Evolutionary conservation across 148 eudicot genomes (phyloP).

Genomic region (Arctostaphylos glauca): DNA sequence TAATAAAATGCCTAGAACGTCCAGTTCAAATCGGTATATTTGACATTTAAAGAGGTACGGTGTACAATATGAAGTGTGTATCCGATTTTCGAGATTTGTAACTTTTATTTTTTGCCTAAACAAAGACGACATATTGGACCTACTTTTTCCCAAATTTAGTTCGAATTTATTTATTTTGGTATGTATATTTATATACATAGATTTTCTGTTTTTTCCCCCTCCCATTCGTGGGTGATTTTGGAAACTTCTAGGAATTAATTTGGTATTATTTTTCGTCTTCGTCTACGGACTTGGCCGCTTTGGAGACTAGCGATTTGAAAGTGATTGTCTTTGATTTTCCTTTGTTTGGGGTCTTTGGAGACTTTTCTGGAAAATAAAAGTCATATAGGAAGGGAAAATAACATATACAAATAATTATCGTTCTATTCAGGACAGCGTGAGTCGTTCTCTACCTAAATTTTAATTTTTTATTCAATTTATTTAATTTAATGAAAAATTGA

Average conservation of each 20-base stretch:
- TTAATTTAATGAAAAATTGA: no score
- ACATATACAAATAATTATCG: not conserved
- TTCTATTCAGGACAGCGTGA: no score
- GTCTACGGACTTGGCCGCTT: constrained; percentile 15
- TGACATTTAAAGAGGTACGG: no score
- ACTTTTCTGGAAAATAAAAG: not conserved
- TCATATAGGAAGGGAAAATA: constrained; percentile 9
- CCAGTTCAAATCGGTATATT: no score
- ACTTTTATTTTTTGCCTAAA: no score
- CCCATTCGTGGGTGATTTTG: constrained; percentile 11
- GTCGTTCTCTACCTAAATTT: no score
- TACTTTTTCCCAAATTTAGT: not conserved
- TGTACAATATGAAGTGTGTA: no score
- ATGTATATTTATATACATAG: constrained; percentile 15
- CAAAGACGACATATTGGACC: no score
- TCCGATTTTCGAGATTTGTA: no score
- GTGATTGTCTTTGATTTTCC: constrained; percentile 33
- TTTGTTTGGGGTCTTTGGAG: constrained; percentile 3
- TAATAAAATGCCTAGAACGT: no score
- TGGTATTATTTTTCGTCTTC: not conserved
- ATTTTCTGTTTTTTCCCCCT: constrained; percentile 25
- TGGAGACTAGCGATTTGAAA: constrained; percentile 19
- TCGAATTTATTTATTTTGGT: constrained; percentile 6
- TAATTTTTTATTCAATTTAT: no score
- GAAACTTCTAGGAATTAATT: constrained; percentile 24